Conservation (phyloP, 805 yeast genomes). For the Cyberlindnera euphorbiiphila region DNA sequence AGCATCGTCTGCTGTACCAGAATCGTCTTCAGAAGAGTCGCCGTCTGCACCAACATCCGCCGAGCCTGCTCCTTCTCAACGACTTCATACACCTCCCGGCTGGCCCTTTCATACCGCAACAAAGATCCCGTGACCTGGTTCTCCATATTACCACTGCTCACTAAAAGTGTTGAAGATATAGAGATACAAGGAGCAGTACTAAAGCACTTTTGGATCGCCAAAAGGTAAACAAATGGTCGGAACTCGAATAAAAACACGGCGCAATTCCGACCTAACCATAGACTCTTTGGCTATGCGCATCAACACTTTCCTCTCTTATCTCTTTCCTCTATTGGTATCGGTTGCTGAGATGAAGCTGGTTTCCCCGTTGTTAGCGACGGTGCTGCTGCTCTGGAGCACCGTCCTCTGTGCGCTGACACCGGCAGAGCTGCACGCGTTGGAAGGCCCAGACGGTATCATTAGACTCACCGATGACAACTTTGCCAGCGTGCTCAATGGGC, state of each 20-base stretch:
- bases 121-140: conserved; percentile 1
- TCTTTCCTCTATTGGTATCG: too few species aligned
- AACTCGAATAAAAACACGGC: too few species aligned
- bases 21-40: conserved; percentile 18
- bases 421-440: conserved; percentile 13
- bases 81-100: conserved; percentile 4
- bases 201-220: too few species aligned
- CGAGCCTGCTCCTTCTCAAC: conserved; percentile 18
- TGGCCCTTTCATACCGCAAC: conserved; percentile 10
- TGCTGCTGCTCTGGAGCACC: neutral
- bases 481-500: conserved; percentile 38
- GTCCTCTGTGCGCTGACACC: conserved; percentile 14
- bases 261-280: too few species aligned
- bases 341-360: conserved; percentile 2
- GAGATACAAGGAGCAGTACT: too few species aligned
- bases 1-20: conserved; percentile 18
- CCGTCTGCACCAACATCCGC: conserved; percentile 19
- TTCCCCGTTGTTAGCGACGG: neutral
- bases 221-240: too few species aligned
- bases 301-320: too few species aligned
- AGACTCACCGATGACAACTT: conserved; percentile 36
- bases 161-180: too few species aligned
- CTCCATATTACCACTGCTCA: too few species aligned
- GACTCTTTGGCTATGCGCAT: too few species aligned
- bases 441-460: conserved; percentile 35